These are phyloP conservation scores for Colletotrichum sp. DNA, from an alignment of 2,329 filamentous ascomycete species.

Conservation along the genomic window DNA sequence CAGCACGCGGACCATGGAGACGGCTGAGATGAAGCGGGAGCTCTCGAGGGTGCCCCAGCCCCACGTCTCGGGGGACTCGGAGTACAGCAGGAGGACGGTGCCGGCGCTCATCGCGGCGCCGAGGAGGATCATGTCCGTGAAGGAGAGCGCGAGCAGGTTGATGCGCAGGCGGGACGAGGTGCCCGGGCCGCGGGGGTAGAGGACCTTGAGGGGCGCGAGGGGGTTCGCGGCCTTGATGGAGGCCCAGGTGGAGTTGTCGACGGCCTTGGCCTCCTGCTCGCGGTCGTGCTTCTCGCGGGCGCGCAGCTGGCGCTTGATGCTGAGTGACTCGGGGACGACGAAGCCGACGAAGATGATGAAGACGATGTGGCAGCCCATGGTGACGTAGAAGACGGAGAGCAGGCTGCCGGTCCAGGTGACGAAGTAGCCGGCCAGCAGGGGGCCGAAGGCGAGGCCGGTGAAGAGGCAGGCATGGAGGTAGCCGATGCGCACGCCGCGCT, in stretches of 20 bases:
- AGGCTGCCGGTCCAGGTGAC: slow-evolving; percentile 78
- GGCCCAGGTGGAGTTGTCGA: slow-evolving; percentile 23
- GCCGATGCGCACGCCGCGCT: slow-evolving; percentile 82
- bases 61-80: slow-evolving; percentile 77
- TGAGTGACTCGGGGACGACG: slow-evolving; percentile 84
- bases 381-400: slow-evolving; percentile 84
- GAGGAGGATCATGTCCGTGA: slow-evolving; percentile 82
- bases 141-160: slow-evolving; percentile 83
- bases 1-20: slow-evolving; percentile 78
- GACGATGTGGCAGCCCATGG: slow-evolving; percentile 71
- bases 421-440: slow-evolving; percentile 79
- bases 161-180: slow-evolving; percentile 66
- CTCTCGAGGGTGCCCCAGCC: slow-evolving; percentile 83
- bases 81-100: slow-evolving; percentile 85
- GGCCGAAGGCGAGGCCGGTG: slow-evolving; percentile 85
- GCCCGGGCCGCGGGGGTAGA: slow-evolving; percentile 74
- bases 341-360: slow-evolving; percentile 78
- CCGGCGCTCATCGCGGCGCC: slow-evolving; percentile 82
- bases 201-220: slow-evolving; percentile 76
- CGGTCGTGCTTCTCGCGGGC: slow-evolving; percentile 72
- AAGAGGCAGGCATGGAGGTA: slow-evolving; percentile 92
- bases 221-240: slow-evolving; percentile 60
- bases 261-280: slow-evolving; percentile 43
- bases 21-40: slow-evolving; percentile 79
- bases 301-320: slow-evolving; percentile 69